A percentile compares a stretch with the other conserved stretches of the same genome.
phyloP scores from a whole-genome alignment of 352 stramenopile species.

The Globisporangium canariense region DNA sequence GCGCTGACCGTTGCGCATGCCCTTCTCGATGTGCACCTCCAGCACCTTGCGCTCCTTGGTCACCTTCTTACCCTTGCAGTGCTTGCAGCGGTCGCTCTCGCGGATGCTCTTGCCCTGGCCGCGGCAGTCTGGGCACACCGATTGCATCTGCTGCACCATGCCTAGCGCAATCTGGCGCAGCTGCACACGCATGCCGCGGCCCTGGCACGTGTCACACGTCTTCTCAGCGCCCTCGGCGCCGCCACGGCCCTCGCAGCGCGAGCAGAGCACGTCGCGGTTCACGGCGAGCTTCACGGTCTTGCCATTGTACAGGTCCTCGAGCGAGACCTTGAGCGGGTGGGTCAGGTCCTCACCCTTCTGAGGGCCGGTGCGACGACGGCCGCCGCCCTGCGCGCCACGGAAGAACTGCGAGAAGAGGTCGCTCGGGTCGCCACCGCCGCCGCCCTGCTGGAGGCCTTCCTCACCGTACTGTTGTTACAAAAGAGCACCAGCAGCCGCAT shows the following conservation, averaged over 20 bases:
- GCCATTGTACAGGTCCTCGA: slow-evolving; percentile 99
- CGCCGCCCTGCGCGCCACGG: slow-evolving; percentile 64
- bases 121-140: slow-evolving; percentile 91
- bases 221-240: slow-evolving; percentile 93
- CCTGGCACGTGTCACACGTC: slow-evolving; percentile 93
- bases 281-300: slow-evolving; percentile 98
- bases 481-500: slow-evolving; percentile 18
- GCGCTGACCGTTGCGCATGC: slow-evolving; percentile 96
- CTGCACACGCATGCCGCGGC: slow-evolving; percentile 93
- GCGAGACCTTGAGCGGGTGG: slow-evolving; percentile 94
- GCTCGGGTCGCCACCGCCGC: slow-evolving; percentile 57
- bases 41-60: slow-evolving; percentile 97
- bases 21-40: slow-evolving; percentile 98
- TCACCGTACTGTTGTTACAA: slow-evolving; percentile 92
- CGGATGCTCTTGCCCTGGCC: slow-evolving; percentile 94
- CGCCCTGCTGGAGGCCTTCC: slow-evolving; percentile 95
- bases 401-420: slow-evolving; percentile 99
- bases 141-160: slow-evolving; percentile 99
- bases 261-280: slow-evolving; percentile 93
- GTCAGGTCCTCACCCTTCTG: slow-evolving; percentile 95
- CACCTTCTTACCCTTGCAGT: slow-evolving; percentile 93
- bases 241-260: slow-evolving; percentile 82
- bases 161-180: slow-evolving; percentile 96
- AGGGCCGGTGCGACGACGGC: slow-evolving; percentile 71
- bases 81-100: slow-evolving; percentile 92